Evolutionary conservation across 78 protist species (phyloP), one percentile per base, ranked within the genome.

Genomic region (Acrasis kona): DNA sequence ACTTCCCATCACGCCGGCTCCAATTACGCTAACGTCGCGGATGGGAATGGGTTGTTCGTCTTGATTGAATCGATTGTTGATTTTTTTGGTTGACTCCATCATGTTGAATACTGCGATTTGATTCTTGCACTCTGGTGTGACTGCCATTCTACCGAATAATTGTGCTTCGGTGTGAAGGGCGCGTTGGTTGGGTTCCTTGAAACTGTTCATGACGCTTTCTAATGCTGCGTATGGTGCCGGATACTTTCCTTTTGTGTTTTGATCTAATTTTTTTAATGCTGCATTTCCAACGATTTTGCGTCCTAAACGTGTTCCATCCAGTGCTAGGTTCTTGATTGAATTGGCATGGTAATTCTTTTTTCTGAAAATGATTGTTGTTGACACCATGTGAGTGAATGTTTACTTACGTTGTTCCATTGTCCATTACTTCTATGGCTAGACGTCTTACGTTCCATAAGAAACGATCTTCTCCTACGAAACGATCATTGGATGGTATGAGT

Each of bases 1-100:
- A 4, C 90, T 79, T 67, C 95, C 95, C 95, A 91, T 91, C 32
- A 91, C 78, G 1, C 95, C 95, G 4, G 95, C 95, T 27, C 95
- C 95, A 27, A 91, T 70, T 8, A 91, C 86, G 12, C 77, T 88
- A 35, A 85, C 28, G 29, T 39, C 75, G 57, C 78, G 35, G 5
- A 6, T 42, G 12, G 34, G 34, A 38, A 0, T 2, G 1, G 30
- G 39, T 12, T 77, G 78, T 61, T 12, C 28, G 84, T 84, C 78
- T 42, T 1, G 1, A n/a, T n/a, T n/a, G n/a, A n/a, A n/a, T n/a
- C n/a, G n/a, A n/a, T n/a, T n/a, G n/a, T n/a, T n/a, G 4, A 79
- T 77, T 70, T 77, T 77, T 64, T 79, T 79, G 31, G 30, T 3
- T 34, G 31, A 8, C 37, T 79, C 82, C 36, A 41, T 64, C 50